Conservation (phyloP, 148 eudicot species). For the Gaultheria prostrata region DNA sequence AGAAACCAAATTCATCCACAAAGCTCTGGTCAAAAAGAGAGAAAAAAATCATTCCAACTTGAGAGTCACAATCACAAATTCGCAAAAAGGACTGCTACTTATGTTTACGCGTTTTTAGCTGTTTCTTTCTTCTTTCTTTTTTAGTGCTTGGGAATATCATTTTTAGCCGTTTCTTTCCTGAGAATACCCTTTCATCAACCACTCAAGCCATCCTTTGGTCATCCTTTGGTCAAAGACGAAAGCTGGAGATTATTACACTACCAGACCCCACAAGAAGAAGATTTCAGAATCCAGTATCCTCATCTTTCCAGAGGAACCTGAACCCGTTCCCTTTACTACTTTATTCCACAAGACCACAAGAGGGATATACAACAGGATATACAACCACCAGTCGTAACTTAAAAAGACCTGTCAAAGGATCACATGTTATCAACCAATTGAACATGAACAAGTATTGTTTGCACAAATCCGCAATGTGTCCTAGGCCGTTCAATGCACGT, state of each 20-base stretch:
- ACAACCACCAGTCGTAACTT: neutral
- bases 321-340: neutral
- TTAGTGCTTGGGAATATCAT: neutral
- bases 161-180: neutral
- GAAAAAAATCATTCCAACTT: neutral
- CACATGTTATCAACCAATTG: neutral
- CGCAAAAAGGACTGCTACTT: neutral
- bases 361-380: too few species aligned
- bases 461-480: neutral
- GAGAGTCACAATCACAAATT: neutral
- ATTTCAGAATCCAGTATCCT: conserved; percentile 1
- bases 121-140: neutral
- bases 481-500: neutral
- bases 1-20: neutral
- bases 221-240: neutral
- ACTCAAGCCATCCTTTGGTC: neutral
- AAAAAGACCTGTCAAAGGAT: neutral
- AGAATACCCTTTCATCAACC: neutral
- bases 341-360: neutral
- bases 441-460: neutral
- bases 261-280: conserved; percentile 6
- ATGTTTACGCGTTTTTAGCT: conserved; percentile 3
- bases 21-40: neutral
- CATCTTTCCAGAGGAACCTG: neutral
- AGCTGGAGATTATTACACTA: neutral